Evolutionary conservation across 78 protist genomes (phyloP), one percentile per base, ranked within the genome.

Genomic region (Dictyostelium firmibasis): DNA sequence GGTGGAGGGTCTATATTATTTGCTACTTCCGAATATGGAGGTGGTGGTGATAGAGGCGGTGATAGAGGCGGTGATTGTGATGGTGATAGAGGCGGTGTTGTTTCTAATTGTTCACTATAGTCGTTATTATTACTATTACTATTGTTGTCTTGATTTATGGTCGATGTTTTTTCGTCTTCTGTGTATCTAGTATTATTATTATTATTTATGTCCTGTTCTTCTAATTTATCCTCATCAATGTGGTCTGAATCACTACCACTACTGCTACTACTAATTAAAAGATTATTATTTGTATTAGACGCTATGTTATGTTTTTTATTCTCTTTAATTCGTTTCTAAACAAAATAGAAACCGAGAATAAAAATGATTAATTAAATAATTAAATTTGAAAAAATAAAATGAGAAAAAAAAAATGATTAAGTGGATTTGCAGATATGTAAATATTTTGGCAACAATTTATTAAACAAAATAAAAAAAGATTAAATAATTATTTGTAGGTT

Each of bases 251-350:
- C 77, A 29, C 77, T 70, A 70, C 41, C 36, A 70, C 77, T 70
- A 70, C 77, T 70, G 13, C 77, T 29, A 27, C 75, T 67, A 29
- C 77, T 2, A 70, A 25, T 70, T 31, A 25, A 31, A 70, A 14
- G 31, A 33, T 20, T 75, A 27, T 72, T 27, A 75, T 23, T 75
- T 75, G 81, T 29, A 35, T 75, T 29, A 29, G 31, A 25, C 81
- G 23, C 83, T 77, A 77, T 77, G 29, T 36, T 77, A 43, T 77
- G 36, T 77, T 77, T 77, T 77, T 77, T 77, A 77, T 77, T 77
- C 83, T 77, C 83, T 77, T 35, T 77, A 20, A 72, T 77, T 20
- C 43, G 60, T 77, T 77, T 77, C 83, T 77, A 77, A 31, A 74
- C 10, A 57, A 57, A 20, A 14, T 41, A 20, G 83, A 77, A 77